Base-by-base conservation (phyloP, 2,329 filamentous ascomycete species). In the Phyllosticta citribraziliensis region DNA sequence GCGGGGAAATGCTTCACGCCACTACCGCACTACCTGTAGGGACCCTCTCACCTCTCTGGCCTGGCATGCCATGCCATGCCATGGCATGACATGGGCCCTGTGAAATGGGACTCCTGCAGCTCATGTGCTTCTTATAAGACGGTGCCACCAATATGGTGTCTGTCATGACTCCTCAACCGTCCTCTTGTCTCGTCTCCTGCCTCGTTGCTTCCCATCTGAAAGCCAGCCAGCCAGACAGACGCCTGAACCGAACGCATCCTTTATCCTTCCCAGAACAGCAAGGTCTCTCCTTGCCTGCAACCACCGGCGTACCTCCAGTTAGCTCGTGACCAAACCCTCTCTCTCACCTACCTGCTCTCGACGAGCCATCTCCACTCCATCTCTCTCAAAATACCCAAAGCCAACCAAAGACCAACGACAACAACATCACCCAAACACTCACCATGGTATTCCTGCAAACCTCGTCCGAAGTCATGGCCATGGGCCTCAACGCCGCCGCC, bases 391-490 rank as follows among this genome's bases (percentile, higher is more conserved):
- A 40, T 20, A 5, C n/a, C 54, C 53, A 27, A 51, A 40, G 40
- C 59, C 59, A 61, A 40, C 52, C 58, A 61, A 30, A 52, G 33
- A 33, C 8, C 52, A 53, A 54, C 30, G 24, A 27, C 47, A 52
- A 19, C 53, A 50, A 24, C 51, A 58, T 17, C 35, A 22, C 22
- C 22, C 22, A 27, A 60, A 5, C 54, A 61, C 50, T 35, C 59
- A 50, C n/a, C 17, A 50, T 30, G 58, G 12, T 50, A 10, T n/a
- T 35, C n/a, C 57, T 61, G 12, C 40, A 61, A 30, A 47, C 59
- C 47, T 61, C 59, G 12, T 61, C 59, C 2, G 59, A 61, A 55
- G 25, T 61, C 27, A 14, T 61, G 55, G 59, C 59, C 55, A 54
- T 61, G 30, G 55, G 54, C 27, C 54, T 61, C 47, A 61, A 61